Percentiles rank a stretch among this genome's conserved stretches.
Conservation (phyloP, 352 stramenopile species). For the Phytopythium aichiense region DNA sequence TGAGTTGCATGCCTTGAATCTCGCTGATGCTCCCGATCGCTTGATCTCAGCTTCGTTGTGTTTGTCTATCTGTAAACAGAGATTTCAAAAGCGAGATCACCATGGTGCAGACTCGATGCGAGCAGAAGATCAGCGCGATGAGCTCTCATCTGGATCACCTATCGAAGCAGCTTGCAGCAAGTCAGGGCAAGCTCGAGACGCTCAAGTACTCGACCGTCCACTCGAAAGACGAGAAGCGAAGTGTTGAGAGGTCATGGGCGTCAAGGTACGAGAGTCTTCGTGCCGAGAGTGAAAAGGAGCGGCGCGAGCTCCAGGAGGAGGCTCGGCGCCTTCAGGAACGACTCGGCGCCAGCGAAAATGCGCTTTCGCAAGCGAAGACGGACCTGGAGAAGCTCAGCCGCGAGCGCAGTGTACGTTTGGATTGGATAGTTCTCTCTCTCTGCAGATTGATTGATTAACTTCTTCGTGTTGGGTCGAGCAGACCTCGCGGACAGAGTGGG, state of each 20-base stretch:
- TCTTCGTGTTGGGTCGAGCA: conserved; percentile 4
- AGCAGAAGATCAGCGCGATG: conserved; percentile 37
- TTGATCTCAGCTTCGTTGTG: background rate
- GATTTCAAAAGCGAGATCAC: conserved; percentile 41
- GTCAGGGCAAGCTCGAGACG: conserved; percentile 44
- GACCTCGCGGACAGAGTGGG: conserved; percentile 14
- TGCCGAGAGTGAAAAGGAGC: conserved; percentile 34
- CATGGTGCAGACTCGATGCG: conserved; percentile 34
- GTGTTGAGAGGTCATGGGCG: conserved; percentile 34
- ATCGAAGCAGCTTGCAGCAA: conserved; percentile 34
- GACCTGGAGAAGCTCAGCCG: conserved; percentile 30
- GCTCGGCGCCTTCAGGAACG: conserved; percentile 34
- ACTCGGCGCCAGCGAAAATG: conserved; percentile 24
- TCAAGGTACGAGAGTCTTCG: conserved; percentile 40
- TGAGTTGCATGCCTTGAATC: conserved; percentile 2
- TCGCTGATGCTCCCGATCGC: background rate
- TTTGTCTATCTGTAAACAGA: conserved; percentile 9
- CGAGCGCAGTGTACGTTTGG: conserved; percentile 17
- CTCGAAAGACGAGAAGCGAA: conserved; percentile 41
- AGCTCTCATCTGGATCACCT: conserved; percentile 37
- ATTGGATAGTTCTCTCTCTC: background rate
- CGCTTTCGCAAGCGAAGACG: conserved; percentile 22
- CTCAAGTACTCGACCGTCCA: conserved; percentile 40
- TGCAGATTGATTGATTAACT: background rate
- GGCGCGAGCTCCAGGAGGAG: conserved; percentile 38